Percentiles rank a stretch among this genome's conserved stretches.
phyloP scores from a whole-genome alignment of 441 rosid genomes.

The Isatis lusitanica region DNA sequence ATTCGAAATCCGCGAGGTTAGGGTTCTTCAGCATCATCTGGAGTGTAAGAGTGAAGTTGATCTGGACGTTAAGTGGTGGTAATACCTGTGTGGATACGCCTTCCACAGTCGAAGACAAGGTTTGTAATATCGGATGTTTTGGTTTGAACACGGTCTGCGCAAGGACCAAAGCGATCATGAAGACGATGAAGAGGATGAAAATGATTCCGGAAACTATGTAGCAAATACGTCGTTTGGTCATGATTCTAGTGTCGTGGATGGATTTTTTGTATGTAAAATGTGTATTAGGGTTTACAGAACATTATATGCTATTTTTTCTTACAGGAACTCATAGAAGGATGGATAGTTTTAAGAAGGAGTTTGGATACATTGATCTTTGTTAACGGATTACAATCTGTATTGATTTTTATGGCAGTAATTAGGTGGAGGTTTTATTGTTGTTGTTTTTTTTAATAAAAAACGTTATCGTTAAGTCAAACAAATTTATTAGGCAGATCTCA shows the following conservation, averaged over 20 bases:
- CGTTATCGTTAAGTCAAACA: constrained; percentile 7
- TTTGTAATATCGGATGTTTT: constrained; percentile 42
- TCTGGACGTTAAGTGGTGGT: constrained; percentile 40
- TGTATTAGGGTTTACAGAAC: not conserved
- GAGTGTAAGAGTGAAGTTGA: constrained; percentile 57
- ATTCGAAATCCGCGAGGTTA: constrained; percentile 57
- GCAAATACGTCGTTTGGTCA: constrained; percentile 17
- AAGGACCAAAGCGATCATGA: constrained; percentile 41
- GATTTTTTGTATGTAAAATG: constrained; percentile 1
- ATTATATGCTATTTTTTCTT: not conserved
- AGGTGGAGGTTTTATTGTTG: not conserved
- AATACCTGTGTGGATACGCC: constrained; percentile 52
- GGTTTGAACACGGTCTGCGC: constrained; percentile 55
- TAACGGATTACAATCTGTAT: constrained; percentile 13
- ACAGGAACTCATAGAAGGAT: not conserved
- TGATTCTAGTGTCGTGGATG: not conserved
- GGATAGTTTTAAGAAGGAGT: not conserved
- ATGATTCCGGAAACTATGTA: constrained; percentile 20
- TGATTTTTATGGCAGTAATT: constrained; percentile 15
- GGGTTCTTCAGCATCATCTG: constrained; percentile 47
- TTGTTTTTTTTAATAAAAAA: not conserved
- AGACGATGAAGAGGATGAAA: constrained; percentile 9
- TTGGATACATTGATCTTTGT: not conserved
- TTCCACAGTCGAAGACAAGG: constrained; percentile 48
- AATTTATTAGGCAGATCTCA: constrained; percentile 3